Conservation (phyloP, 495 filamentous ascomycete genomes). For the Tuber aestivum region DNA sequence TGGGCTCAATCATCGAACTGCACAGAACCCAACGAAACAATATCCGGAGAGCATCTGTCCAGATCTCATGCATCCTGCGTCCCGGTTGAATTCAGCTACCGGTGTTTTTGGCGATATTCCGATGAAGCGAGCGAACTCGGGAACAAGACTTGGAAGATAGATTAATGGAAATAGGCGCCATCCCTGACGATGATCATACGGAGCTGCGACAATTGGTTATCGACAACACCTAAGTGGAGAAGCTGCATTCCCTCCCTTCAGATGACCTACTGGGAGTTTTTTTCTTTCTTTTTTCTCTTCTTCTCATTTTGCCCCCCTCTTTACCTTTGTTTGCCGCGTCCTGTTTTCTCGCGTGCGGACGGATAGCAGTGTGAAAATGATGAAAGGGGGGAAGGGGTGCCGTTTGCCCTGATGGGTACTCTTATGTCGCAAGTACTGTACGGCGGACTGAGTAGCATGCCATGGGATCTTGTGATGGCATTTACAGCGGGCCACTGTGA, state of each 20-base stretch:
- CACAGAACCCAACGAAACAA: slow-evolving; percentile 12
- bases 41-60: neutral
- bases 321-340: slow-evolving; percentile 3
- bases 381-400: neutral
- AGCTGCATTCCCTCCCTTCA: slow-evolving; percentile 10
- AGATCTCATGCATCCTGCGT: neutral
- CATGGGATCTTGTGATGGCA: neutral
- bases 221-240: slow-evolving; percentile 6
- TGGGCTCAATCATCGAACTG: slow-evolving; percentile 4
- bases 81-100: neutral
- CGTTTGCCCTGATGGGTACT: neutral
- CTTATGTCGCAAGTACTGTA: neutral
- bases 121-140: neutral
- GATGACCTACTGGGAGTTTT: slow-evolving; percentile 8
- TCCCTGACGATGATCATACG: slow-evolving; percentile 27
- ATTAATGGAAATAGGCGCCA: slow-evolving; percentile 6
- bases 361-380: slow-evolving; percentile 2
- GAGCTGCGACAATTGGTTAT: slow-evolving; percentile 22
- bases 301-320: neutral
- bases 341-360: neutral
- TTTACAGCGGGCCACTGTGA: neutral
- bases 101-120: neutral
- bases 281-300: neutral
- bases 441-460: slow-evolving; percentile 9
- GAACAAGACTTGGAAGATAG: neutral